phyloP scores from a whole-genome alignment of 1,139 yeast species.

The Starmera stellimalicola region DNA sequence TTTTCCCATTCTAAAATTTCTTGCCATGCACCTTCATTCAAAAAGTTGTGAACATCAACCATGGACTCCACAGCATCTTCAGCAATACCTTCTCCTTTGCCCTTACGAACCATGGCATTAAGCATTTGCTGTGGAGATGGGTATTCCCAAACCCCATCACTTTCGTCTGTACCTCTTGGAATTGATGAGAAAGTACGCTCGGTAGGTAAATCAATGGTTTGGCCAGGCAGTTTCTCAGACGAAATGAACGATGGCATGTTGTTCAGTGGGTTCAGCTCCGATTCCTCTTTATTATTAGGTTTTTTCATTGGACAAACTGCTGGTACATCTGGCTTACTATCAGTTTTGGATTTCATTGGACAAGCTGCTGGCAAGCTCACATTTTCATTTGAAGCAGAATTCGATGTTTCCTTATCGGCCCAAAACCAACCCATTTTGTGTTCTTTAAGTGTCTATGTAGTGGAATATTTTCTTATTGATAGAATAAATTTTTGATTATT shows the following conservation, averaged over 20 bases:
- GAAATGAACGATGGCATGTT: conserved; percentile 79
- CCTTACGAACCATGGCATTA: conserved; percentile 93
- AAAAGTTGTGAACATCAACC: conserved; percentile 95
- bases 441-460: no score
- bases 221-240: conserved; percentile 69
- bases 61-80: conserved; percentile 94
- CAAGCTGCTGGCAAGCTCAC: conserved; percentile 14
- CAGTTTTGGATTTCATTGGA: conserved; percentile 24
- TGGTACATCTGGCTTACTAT: conserved; percentile 12
- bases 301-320: conserved; percentile 30
- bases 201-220: conserved; percentile 65
- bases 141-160: conserved; percentile 72
- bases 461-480: no score
- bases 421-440: conserved; percentile 74
- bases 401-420: conserved; percentile 43
- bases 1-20: conserved; percentile 90
- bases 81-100: conserved; percentile 71
- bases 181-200: conserved; percentile 78
- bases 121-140: conserved; percentile 99
- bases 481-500: no score
- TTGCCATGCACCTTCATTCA: conserved; percentile 97
- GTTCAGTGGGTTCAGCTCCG: conserved; percentile 54
- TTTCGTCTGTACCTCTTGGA: conserved; percentile 65
- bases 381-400: conserved; percentile 6
- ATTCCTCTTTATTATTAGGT: conserved; percentile 21